A percentile compares a stretch with the other conserved stretches of the same genome.
Evolutionary conservation across 2,329 filamentous ascomycete species (phyloP).

Genomic region (Xylaria sp.): DNA sequence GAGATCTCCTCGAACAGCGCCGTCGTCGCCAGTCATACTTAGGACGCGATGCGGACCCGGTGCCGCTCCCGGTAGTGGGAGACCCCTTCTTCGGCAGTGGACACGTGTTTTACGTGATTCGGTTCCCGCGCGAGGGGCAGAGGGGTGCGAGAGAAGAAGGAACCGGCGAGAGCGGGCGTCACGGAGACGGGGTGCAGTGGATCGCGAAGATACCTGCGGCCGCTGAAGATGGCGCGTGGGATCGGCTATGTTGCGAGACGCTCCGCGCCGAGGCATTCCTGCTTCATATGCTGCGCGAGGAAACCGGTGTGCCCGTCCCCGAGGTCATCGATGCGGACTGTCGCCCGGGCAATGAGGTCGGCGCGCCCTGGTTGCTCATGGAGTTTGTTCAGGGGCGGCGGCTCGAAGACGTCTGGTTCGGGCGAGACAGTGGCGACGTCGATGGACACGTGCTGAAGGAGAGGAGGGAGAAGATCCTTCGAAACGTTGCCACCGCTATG

Average conservation of each 20-base stretch:
- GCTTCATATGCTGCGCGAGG: slow-evolving; percentile 38
- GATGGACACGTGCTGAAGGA: neutral
- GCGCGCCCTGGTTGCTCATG: slow-evolving; percentile 36
- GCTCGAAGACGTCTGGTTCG: slow-evolving; percentile 44
- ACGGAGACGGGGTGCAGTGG: slow-evolving; percentile 34
- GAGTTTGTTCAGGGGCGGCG: slow-evolving; percentile 36
- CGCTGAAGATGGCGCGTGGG: slow-evolving; percentile 39
- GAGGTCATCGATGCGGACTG: slow-evolving; percentile 41
- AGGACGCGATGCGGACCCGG: neutral
- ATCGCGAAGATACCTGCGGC: slow-evolving; percentile 43
- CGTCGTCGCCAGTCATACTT: slow-evolving; percentile 7
- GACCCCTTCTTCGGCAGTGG: slow-evolving; percentile 40
- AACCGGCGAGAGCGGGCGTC: no score
- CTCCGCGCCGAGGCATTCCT: slow-evolving; percentile 40
- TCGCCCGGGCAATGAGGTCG: slow-evolving; percentile 19
- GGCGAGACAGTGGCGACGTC: neutral
- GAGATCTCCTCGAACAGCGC: slow-evolving; percentile 34
- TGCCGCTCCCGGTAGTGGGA: slow-evolving; percentile 32
- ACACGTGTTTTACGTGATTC: slow-evolving; percentile 41
- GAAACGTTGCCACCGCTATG: slow-evolving; percentile 39
- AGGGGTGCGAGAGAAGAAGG: neutral
- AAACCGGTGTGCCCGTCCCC: slow-evolving; percentile 39
- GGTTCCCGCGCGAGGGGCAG: slow-evolving; percentile 26
- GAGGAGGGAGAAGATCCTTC: slow-evolving; percentile 33
- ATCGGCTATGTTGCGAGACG: slow-evolving; percentile 32